A percentile compares a stretch with the other conserved stretches of the same genome.
These are phyloP conservation scores for Naematelia aurantialba DNA, from an alignment of 768 basidiomycete species.

Conservation along the genomic window DNA sequence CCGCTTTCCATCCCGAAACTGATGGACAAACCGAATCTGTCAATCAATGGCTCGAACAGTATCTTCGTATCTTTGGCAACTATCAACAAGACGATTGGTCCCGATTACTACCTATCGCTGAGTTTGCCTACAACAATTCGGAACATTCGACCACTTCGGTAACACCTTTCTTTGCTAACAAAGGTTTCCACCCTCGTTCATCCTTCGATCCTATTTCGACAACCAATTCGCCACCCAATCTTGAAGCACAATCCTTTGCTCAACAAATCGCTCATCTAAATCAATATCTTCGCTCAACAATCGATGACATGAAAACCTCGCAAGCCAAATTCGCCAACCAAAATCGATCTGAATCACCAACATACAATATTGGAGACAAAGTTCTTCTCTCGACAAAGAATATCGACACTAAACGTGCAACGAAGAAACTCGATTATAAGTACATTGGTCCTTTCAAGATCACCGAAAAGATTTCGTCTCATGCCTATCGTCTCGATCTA, in stretches of 20 bases:
- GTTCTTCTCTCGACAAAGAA: constrained; percentile 22
- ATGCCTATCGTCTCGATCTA: constrained; percentile 13
- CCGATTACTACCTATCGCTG: constrained; percentile 40
- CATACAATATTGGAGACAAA: constrained; percentile 26
- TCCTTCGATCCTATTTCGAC: not conserved
- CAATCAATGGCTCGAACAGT: constrained; percentile 8
- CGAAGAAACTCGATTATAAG: constrained; percentile 25
- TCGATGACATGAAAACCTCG: constrained; percentile 26
- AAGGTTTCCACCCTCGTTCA: constrained; percentile 14
- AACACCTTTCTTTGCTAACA: constrained; percentile 16
- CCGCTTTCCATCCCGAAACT: constrained; percentile 55
- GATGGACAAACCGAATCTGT: constrained; percentile 50
- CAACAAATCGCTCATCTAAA: not conserved
- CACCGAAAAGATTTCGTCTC: constrained; percentile 6
- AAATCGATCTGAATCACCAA: constrained; percentile 15
- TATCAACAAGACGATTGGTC: constrained; percentile 50
- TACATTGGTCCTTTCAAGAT: constrained; percentile 7
- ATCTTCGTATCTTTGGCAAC: constrained; percentile 14
- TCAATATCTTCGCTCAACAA: not conserved
- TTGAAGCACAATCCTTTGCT: not conserved
- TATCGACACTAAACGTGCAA: constrained; percentile 22
- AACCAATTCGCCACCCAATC: not conserved
- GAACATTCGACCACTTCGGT: constrained; percentile 6
- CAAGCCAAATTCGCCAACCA: constrained; percentile 44
- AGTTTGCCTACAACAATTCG: constrained; percentile 19